phyloP scores from a whole-genome alignment of 768 basidiomycete species.

The Collybia sp. region DNA sequence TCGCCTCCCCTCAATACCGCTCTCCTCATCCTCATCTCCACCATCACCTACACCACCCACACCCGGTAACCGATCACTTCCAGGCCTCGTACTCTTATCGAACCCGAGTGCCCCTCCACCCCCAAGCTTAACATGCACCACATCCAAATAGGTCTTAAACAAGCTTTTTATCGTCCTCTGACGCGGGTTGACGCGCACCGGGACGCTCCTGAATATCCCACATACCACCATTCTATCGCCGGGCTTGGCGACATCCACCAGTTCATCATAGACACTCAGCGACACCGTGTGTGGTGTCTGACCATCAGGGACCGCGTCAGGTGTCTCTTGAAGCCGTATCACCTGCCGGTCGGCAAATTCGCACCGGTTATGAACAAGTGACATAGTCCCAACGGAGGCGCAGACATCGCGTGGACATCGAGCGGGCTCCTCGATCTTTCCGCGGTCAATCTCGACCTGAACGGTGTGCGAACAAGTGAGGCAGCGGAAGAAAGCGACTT shows the following conservation, averaged over 20 bases:
- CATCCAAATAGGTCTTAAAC: constrained; percentile 97
- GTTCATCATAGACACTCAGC: constrained; percentile 95
- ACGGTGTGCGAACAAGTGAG: constrained; percentile 94
- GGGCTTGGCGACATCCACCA: constrained; percentile 94
- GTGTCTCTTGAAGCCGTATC: constrained; percentile 93
- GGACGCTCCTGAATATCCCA: constrained; percentile 93
- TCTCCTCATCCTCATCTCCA: constrained; percentile 60
- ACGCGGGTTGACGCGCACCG: constrained; percentile 91
- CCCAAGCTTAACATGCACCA: constrained; percentile 85
- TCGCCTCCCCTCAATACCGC: constrained; percentile 34
- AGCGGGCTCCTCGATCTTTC: constrained; percentile 90
- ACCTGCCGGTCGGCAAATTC: constrained; percentile 96
- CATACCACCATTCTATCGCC: constrained; percentile 89
- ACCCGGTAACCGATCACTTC: constrained; percentile 64
- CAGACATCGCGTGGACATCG: constrained; percentile 94
- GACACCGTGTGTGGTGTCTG: constrained; percentile 98
- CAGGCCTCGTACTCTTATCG: constrained; percentile 72
- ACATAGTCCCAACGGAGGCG: constrained; percentile 83
- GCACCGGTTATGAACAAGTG: constrained; percentile 93
- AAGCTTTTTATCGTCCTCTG: constrained; percentile 90
- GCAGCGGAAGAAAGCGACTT: constrained; percentile 97
- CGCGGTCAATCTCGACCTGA: constrained; percentile 96
- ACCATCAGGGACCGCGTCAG: constrained; percentile 96
- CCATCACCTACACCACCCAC: constrained; percentile 69
- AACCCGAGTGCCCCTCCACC: constrained; percentile 67